Percentiles rank a stretch among this genome's conserved stretches.
Conservation (phyloP, 2,329 filamentous ascomycete species). For the Fusarium illudens region DNA sequence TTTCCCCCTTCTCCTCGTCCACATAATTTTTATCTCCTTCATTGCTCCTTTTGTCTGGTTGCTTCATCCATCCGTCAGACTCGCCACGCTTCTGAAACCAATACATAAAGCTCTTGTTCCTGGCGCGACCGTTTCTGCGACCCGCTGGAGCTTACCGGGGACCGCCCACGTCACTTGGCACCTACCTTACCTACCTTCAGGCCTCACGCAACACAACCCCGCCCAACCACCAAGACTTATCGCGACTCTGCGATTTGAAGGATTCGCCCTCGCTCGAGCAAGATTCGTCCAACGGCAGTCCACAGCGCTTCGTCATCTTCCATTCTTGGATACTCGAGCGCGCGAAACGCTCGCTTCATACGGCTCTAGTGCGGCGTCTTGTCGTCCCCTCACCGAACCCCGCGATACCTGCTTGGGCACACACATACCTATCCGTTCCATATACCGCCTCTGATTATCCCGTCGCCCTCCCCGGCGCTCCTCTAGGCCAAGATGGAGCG, state of each 20-base stretch:
- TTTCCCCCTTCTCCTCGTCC: background rate
- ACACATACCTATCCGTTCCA: background rate
- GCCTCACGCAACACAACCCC: slow-evolving; percentile 33
- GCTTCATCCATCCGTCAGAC: background rate
- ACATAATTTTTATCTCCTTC: slow-evolving; percentile 1
- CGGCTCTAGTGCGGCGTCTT: slow-evolving; percentile 10
- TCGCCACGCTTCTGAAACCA: slow-evolving; percentile 8
- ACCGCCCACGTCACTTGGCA: slow-evolving; percentile 23
- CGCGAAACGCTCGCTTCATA: slow-evolving; percentile 7
- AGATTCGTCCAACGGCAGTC: slow-evolving; percentile 11
- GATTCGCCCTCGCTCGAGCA: slow-evolving; percentile 12
- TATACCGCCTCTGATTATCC: slow-evolving; percentile 10
- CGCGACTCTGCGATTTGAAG: background rate
- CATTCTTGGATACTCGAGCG: background rate
- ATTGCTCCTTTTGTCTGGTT: slow-evolving; percentile 3
- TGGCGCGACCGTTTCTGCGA: slow-evolving; percentile 44
- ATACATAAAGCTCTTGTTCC: slow-evolving; percentile 28
- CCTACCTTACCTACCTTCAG: background rate
- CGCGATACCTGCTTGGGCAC: slow-evolving; percentile 24
- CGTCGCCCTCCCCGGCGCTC: slow-evolving; percentile 9
- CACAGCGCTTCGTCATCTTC: slow-evolving; percentile 7
- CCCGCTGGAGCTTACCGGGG: slow-evolving; percentile 35
- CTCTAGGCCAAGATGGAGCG: slow-evolving; percentile 55
- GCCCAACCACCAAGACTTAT: slow-evolving; percentile 31
- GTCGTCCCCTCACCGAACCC: slow-evolving; percentile 12